Evolutionary conservation across 73 alveolate genomes (phyloP).

Genomic region (Uronychia setigera): DNA sequence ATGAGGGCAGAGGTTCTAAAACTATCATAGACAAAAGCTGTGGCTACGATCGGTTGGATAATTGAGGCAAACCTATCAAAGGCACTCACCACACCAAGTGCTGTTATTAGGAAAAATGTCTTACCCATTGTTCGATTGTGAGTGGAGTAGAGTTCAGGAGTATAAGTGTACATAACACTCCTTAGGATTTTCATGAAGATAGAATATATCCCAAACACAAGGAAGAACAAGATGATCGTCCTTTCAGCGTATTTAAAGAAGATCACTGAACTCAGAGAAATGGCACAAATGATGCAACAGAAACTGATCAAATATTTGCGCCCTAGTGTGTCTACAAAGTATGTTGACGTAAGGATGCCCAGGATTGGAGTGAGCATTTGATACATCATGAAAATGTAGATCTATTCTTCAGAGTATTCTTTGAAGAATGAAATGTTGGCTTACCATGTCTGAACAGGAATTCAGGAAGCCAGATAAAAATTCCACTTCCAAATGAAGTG

Average conservation of each 20-base stretch:
- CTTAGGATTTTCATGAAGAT: conserved; percentile 34
- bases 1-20: not conserved
- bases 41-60: conserved; percentile 14
- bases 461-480: conserved; percentile 29
- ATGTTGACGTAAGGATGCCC: conserved; percentile 9
- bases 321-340: conserved; percentile 13
- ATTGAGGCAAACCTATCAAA: conserved; percentile 30
- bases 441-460: not conserved
- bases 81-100: conserved; percentile 30
- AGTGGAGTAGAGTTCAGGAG: conserved; percentile 41
- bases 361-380: conserved; percentile 4
- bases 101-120: not conserved
- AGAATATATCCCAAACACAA: conserved; percentile 24
- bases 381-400: not conserved
- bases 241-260: not conserved
- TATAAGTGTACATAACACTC: conserved; percentile 25
- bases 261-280: not conserved
- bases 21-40: conserved; percentile 12
- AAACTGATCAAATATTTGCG: conserved; percentile 19
- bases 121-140: conserved; percentile 8
- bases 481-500: conserved; percentile 36
- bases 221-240: conserved; percentile 6
- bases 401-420: not conserved
- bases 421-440: not conserved
- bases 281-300: conserved; percentile 14